Evolutionary conservation across 495 filamentous ascomycete genomes (phyloP).

Genomic region (Terfezia boudieri): DNA sequence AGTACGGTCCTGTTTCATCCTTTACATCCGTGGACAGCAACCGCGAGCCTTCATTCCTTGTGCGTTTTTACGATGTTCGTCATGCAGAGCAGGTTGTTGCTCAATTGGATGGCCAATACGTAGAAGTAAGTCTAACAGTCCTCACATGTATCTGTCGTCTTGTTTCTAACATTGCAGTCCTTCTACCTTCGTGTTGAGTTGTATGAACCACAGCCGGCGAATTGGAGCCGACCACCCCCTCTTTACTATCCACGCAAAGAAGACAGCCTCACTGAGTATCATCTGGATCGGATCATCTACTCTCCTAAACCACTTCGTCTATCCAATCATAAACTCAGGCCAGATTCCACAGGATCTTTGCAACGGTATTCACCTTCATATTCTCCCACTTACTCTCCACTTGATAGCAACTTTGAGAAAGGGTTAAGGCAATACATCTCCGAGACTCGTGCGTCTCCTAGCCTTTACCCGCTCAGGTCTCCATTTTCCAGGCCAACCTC

Average conservation of each 20-base stretch:
- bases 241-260: neutral
- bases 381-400: too few relatives aligned
- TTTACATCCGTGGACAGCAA: slow-evolving; percentile 10
- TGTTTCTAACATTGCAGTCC: slow-evolving; percentile 4
- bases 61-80: slow-evolving; percentile 7
- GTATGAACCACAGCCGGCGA: slow-evolving; percentile 3
- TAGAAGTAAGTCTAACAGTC: slow-evolving; percentile 5
- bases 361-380: too few relatives aligned
- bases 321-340: too few relatives aligned
- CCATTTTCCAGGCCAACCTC: neutral
- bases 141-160: neutral
- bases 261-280: neutral
- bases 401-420: too few relatives aligned
- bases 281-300: slow-evolving; percentile 1
- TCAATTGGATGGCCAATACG: slow-evolving; percentile 15
- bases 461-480: neutral
- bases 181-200: slow-evolving; percentile 10
- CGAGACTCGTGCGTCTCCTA: neutral
- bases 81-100: slow-evolving; percentile 11
- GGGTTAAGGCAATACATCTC: too few relatives aligned
- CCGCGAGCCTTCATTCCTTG: slow-evolving; percentile 8
- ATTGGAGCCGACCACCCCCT: neutral
- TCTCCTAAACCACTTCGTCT: neutral
- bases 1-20: slow-evolving; percentile 12
- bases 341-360: too few relatives aligned